Base-by-base conservation (phyloP, 192 early-diverging fungal genomes). In the Coemansia sp. region DNA sequence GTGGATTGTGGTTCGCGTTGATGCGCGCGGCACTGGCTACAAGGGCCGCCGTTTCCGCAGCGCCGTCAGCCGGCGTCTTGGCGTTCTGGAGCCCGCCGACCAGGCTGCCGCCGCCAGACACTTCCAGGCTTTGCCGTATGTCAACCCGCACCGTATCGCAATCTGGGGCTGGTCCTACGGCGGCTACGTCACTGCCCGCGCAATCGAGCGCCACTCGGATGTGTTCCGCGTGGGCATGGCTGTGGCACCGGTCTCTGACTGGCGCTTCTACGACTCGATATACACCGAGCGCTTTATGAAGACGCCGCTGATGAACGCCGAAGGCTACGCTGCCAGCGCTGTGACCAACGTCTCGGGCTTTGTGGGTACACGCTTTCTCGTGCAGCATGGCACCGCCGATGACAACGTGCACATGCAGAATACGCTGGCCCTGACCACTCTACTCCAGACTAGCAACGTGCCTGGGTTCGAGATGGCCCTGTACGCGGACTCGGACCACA, bases 131-230 rank as follows among this genome's bases (percentile, higher is more conserved):
- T 86, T 71, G 60, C 60, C 87, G 3, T 98, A 92, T 74, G 88
- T 97, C 58, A 93, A 98, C 73, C 68, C 83, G 18, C 75, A 81
- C 24, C 77, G 86, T 51, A 84, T 97, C 18, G 94, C 92, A 7
- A 90, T 98, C 52, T 98, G 96, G 96, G 96, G 96, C 19, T 98
- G 96, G 91, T 93, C 91, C 1, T 98, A 92, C 70, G 96, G 96
- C 52, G 96, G 94, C 18, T 97, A 88, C 70, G 76, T 91, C 74
- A 88, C 94, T 0, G 60, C 88, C 31, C 96, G 96, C 67, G 81
- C 89, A 6, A 83, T 97, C 32, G 96, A 98, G 75, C 83, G 86
- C 4, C 82, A 96, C 67, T 85, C 86, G 12, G 91, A 91, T 6
- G 70, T 95, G 2, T 95, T 96, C 78, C 79, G 75, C 32, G 82